These are phyloP conservation scores for Metschnikowia chrysomelidarum DNA, from an alignment of 805 yeast species.

Conservation along the genomic window DNA sequence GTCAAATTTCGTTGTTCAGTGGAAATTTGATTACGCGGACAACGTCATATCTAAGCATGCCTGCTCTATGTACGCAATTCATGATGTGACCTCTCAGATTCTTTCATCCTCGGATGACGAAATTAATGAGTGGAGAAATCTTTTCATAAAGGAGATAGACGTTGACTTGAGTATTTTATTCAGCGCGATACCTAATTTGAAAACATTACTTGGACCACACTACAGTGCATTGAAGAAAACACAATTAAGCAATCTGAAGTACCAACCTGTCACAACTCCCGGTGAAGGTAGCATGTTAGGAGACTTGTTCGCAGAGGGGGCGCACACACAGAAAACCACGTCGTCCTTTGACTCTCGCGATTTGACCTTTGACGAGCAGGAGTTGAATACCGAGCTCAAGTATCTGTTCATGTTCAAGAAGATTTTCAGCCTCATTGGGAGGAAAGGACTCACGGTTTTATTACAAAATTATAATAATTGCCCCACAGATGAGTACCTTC, in stretches of 20 bases:
- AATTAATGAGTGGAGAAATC: conserved; percentile 39
- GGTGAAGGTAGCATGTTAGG: too few relatives aligned
- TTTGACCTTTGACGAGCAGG: conserved; percentile 17
- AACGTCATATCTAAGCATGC: conserved; percentile 31
- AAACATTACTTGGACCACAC: conserved; percentile 41
- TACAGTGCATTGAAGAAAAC: too few relatives aligned
- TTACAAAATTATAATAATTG: conserved; percentile 49
- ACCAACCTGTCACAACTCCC: too few relatives aligned
- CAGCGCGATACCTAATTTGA: conserved; percentile 42
- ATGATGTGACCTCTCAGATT: conserved; percentile 39
- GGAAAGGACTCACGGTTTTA: conserved; percentile 41
- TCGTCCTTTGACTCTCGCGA: too few relatives aligned
- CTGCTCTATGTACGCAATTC: conserved; percentile 36
- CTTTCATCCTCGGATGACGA: conserved; percentile 33
- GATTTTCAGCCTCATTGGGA: conserved; percentile 38
- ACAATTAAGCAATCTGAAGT: too few relatives aligned
- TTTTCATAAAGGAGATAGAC: conserved; percentile 34
- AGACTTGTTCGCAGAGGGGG: too few relatives aligned
- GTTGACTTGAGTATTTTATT: conserved; percentile 42
- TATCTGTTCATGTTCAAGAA: conserved; percentile 41
- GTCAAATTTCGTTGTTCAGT: conserved; percentile 27
- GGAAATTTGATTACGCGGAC: conserved; percentile 28
- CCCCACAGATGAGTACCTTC: conserved; percentile 27
- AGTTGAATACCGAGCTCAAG: conserved; percentile 33
- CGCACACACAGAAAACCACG: too few relatives aligned